Base-by-base conservation (phyloP, 2,329 filamentous ascomycete genomes). In the Leptographium galeiforme region DNA sequence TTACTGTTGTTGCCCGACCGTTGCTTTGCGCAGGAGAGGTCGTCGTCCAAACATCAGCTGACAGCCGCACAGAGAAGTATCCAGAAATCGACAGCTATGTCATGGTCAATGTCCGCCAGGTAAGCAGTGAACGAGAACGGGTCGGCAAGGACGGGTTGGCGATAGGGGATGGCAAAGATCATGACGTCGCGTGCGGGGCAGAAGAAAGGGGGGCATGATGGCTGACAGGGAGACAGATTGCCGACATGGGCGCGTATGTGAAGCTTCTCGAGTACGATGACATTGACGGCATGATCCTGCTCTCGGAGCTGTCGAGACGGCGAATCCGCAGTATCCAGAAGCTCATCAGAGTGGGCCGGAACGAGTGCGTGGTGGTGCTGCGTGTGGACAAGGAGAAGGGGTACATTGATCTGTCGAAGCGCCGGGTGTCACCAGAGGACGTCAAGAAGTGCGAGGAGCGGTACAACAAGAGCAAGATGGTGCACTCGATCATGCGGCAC, bases 381-480 rank as follows among this genome's bases (percentile, higher is more conserved):
- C 84, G 93, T 78, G 93, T 98, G 60, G 93, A 98, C 77, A 97
- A 97, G 76, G 93, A 98, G 76, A 98, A 98, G 77, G 65, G 89
- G 58, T 98, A 98, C 68, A 98, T 98, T 65, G 93, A 98, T 84
- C 75, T 98, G 68, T 95, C 89, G 58, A 98, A 98, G 78, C 90
- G 93, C 67, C 86, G 93, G 75, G 93, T 98, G 56, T 96, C 90
- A 45, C 87, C 93, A 46, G 93, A 98, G 70, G 93, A 98, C 74
- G 93, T 97, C 59, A 78, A 95, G 63, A 96, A 96, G 75, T 98
- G 94, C 69, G 93, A 98, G 69, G 93, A 98, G 76, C 83, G 93
- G 63, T 98, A 96, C 79, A 98, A 98, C 81, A 98, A 98, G 84
- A 88, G 89, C 76, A 98, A 98, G 78, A 94, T 95, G 77, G 93